A percentile compares a stretch with the other conserved stretches of the same genome.
phyloP scores from a whole-genome alignment of 2,329 filamentous ascomycete genomes.

The Ophiostoma sp. region DNA sequence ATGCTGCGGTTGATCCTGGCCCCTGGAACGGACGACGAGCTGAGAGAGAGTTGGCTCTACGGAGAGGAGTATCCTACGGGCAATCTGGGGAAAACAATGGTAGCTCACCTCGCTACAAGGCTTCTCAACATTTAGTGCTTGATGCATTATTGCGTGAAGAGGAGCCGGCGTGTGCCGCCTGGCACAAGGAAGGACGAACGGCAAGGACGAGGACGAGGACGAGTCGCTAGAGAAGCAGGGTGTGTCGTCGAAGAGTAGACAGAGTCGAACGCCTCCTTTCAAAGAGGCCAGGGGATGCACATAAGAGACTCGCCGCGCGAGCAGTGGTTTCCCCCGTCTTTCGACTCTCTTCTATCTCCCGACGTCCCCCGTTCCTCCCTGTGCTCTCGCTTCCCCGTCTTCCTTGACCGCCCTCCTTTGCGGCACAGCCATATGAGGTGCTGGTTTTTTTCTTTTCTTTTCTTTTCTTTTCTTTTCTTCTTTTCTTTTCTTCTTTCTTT shows the following conservation, averaged over 20 bases:
- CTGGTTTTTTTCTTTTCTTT: conserved; percentile 19
- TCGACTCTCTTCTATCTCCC: neutral
- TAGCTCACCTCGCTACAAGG: conserved; percentile 26
- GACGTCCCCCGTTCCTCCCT: neutral
- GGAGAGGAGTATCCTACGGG: neutral
- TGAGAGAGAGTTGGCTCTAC: neutral
- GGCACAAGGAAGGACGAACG: neutral
- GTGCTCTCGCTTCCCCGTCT: neutral
- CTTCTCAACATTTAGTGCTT: neutral
- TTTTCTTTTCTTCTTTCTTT: conserved; percentile 15
- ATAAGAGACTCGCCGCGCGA: conserved; percentile 22
- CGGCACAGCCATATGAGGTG: conserved; percentile 21
- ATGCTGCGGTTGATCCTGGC: conserved; percentile 2
- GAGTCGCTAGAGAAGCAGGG: neutral
- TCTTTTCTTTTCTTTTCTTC: neutral
- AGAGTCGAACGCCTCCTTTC: neutral
- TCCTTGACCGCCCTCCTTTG: neutral
- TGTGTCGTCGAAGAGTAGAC: neutral
- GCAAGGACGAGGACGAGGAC: neutral
- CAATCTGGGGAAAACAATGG: neutral
- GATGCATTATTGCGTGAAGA: neutral
- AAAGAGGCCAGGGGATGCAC: neutral
- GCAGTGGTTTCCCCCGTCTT: neutral
- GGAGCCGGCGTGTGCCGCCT: neutral
- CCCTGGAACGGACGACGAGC: neutral